Conservation (phyloP, 345 rosid species). For the Mangifera indica region DNA sequence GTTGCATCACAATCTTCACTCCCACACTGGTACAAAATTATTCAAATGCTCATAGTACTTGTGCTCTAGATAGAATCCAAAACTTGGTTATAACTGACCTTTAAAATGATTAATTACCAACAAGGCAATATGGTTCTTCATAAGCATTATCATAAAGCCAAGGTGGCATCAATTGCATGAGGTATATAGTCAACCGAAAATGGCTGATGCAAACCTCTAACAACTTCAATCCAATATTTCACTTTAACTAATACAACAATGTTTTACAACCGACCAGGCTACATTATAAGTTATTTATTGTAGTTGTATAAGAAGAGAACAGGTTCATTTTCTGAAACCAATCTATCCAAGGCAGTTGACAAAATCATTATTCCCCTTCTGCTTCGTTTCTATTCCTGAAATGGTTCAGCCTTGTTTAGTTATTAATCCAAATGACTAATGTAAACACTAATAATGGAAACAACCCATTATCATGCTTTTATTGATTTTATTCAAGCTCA, state of each 20-base stretch:
- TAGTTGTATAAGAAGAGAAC: neutral
- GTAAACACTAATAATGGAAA: neutral
- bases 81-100: neutral
- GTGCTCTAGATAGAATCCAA: neutral
- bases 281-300: neutral
- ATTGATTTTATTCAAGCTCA: neutral
- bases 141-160: neutral
- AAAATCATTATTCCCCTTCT: slow-evolving; percentile 28
- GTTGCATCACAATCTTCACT: neutral
- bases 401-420: neutral
- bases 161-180: neutral
- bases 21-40: neutral
- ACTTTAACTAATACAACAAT: neutral
- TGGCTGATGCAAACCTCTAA: neutral
- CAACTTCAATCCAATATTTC: neutral
- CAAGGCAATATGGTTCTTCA: neutral
- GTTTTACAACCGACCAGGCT: neutral
- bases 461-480: neutral
- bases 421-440: too few species aligned
- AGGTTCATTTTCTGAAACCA: neutral
- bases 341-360: neutral
- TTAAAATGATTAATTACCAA: too few species aligned
- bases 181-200: too few species aligned
- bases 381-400: slow-evolving; percentile 31
- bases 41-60: neutral